Conservation (phyloP, 495 filamentous ascomycete genomes). For the Podospora conica region DNA sequence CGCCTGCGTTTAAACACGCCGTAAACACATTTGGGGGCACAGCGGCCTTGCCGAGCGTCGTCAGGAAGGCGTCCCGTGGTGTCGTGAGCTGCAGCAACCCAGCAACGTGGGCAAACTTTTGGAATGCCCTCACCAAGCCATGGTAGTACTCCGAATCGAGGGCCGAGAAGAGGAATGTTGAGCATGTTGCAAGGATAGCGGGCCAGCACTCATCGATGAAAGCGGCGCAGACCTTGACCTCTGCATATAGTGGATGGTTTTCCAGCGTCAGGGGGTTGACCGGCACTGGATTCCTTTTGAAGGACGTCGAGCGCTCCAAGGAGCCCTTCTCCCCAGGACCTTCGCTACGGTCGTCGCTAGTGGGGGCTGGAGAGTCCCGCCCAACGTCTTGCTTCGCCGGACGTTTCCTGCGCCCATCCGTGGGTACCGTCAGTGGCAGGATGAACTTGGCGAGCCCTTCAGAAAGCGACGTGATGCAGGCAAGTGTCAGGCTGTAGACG, state of each 20-base stretch:
- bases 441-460: conserved; percentile 91
- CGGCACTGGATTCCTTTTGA: conserved; percentile 58
- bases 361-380: conserved; percentile 38
- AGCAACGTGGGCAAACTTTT: conserved; percentile 92
- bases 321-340: conserved; percentile 30
- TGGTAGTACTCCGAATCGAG: conserved; percentile 95
- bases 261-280: conserved; percentile 73
- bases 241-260: conserved; percentile 60
- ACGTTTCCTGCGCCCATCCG: conserved; percentile 50
- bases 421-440: conserved; percentile 76
- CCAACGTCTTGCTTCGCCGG: conserved; percentile 35
- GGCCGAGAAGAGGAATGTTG: conserved; percentile 86
- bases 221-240: conserved; percentile 67
- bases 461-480: conserved; percentile 79
- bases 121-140: conserved; percentile 84
- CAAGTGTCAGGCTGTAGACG: conserved; percentile 80
- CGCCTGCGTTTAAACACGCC: conserved; percentile 47
- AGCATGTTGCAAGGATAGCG: conserved; percentile 85
- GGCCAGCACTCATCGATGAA: conserved; percentile 94
- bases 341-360: conserved; percentile 29
- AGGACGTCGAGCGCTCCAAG: conserved; percentile 42
- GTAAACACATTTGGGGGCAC: conserved; percentile 71
- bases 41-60: conserved; percentile 85
- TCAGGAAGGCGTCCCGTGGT: conserved; percentile 89
- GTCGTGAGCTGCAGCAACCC: conserved; percentile 78